Base-by-base conservation (phyloP, 768 basidiomycete genomes). In the Tylopilus balloui region DNA sequence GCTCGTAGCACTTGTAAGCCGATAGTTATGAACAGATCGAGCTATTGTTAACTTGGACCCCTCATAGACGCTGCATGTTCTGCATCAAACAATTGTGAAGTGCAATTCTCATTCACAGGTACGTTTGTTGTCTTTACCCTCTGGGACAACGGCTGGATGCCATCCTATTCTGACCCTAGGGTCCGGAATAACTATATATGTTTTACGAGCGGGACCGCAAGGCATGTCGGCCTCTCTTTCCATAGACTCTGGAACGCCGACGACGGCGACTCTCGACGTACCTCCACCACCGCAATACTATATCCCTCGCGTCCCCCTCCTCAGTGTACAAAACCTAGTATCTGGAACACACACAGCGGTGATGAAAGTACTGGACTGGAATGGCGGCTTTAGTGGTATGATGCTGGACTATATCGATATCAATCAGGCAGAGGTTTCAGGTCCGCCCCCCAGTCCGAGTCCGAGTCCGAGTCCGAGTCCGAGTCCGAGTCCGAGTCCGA, bases 101-200 rank as follows among this genome's bases (percentile, higher is more conserved):
- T 65, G 17, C 50, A 58, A 38, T 63, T 63, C 20, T 52, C 61
- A 11, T 65, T 65, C 34, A 60, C 58, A 25, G 61, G 63, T 56
- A 39, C 7, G 49, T n/a, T 24, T 6, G 12, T 14, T 4, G 1
- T 10, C 17, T 35, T 20, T 32, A 31, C 28, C 23, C 14, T 29
- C 17, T 3, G 12, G n/a, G 7, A 19, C 17, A 31, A 23, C 25
- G 6, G 29, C 20, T 3, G 7, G 12, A 32, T 24, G 10, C 36
- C 23, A 23, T 41, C 1, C 7, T 23, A 32, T 31, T 9, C 13
- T 43, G 8, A 35, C 14, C 20, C 21, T 17, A 65, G 64, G 61
- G 2, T 66, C 63, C 9, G 63, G 63, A n/a, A 38, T 61, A 38
- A 64, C 61, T 1, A 51, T 65, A n/a, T 66, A 66, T 45, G 59